Evolutionary conservation across 306 rosid genomes (phyloP).

Genomic region (Vigna angularis): DNA sequence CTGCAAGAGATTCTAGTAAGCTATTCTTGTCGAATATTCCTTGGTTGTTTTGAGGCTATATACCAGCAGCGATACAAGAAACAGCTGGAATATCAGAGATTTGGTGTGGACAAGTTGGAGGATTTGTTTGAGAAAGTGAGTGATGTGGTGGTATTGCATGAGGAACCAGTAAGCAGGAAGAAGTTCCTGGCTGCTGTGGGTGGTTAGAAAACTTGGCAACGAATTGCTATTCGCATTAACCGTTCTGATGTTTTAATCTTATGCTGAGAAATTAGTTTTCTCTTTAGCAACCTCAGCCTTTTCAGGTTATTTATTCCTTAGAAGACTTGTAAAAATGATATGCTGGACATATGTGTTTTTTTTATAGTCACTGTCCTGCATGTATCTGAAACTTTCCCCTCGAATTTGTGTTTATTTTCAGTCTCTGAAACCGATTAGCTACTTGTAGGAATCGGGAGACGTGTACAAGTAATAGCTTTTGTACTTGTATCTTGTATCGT

Average conservation of each 20-base stretch:
- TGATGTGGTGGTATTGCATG: conserved; percentile 80
- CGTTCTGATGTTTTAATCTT: conserved; percentile 48
- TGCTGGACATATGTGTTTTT: conserved; percentile 57
- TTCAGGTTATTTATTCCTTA: conserved; percentile 25
- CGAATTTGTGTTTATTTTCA: conserved; percentile 41
- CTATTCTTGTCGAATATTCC: conserved; percentile 82
- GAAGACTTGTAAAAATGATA: conserved; percentile 24
- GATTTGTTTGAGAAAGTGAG: conserved; percentile 73
- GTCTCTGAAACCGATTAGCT: conserved; percentile 42
- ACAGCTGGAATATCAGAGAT: conserved; percentile 62
- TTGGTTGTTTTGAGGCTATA: conserved; percentile 78
- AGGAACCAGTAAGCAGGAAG: conserved; percentile 78
- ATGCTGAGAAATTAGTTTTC: conserved; percentile 25
- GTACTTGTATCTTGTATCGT: conserved; percentile 28
- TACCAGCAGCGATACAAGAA: conserved; percentile 88
- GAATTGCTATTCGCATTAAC: conserved; percentile 32
- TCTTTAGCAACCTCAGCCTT: conserved; percentile 42
- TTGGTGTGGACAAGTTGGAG: conserved; percentile 76
- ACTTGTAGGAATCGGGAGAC: conserved; percentile 34
- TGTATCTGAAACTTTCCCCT: conserved; percentile 49
- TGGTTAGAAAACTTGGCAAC: conserved; percentile 46
- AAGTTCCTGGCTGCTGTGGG: conserved; percentile 77
- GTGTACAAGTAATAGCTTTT: conserved; percentile 29
- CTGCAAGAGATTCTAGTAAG: conserved; percentile 94
- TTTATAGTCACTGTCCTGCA: conserved; percentile 63